Evolutionary conservation across 805 yeast genomes (phyloP).

Genomic region (Wickerhamiella nectarea): DNA sequence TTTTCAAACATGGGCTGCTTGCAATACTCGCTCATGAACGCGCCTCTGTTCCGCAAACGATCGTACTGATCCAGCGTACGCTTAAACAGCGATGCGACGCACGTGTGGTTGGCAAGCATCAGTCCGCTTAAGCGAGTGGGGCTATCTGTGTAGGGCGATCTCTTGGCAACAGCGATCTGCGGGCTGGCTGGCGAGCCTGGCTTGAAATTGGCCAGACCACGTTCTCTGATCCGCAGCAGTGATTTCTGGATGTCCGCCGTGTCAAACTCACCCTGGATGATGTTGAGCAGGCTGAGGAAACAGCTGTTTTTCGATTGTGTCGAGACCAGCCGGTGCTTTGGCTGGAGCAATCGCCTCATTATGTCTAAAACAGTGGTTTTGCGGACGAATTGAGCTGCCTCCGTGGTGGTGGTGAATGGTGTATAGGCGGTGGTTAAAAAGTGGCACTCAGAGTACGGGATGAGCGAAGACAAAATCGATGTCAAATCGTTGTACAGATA

Average conservation of each 20-base stretch:
- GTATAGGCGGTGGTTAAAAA: slow-evolving; percentile 60
- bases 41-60: slow-evolving; percentile 60
- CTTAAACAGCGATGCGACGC: slow-evolving; percentile 51
- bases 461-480: slow-evolving; percentile 63
- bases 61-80: slow-evolving; percentile 68
- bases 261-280: slow-evolving; percentile 52
- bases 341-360: slow-evolving; percentile 66
- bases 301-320: slow-evolving; percentile 29
- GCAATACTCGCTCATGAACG: slow-evolving; percentile 68
- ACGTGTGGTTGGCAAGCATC: slow-evolving; percentile 71
- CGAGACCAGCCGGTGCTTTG: slow-evolving; percentile 59
- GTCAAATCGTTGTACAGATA: slow-evolving; percentile 79
- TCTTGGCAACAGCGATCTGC: slow-evolving; percentile 62
- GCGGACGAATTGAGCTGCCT: slow-evolving; percentile 46
- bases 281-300: slow-evolving; percentile 59
- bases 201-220: slow-evolving; percentile 48
- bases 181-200: slow-evolving; percentile 77
- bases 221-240: slow-evolving; percentile 29
- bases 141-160: slow-evolving; percentile 45
- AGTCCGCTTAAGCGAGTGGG: slow-evolving; percentile 55
- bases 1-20: slow-evolving; percentile 32
- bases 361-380: slow-evolving; percentile 75
- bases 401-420: slow-evolving; percentile 55
- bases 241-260: slow-evolving; percentile 49
- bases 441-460: slow-evolving; percentile 78